Conservation (phyloP, 108 stramenopile genomes). For the Nitzschia putrida region DNA sequence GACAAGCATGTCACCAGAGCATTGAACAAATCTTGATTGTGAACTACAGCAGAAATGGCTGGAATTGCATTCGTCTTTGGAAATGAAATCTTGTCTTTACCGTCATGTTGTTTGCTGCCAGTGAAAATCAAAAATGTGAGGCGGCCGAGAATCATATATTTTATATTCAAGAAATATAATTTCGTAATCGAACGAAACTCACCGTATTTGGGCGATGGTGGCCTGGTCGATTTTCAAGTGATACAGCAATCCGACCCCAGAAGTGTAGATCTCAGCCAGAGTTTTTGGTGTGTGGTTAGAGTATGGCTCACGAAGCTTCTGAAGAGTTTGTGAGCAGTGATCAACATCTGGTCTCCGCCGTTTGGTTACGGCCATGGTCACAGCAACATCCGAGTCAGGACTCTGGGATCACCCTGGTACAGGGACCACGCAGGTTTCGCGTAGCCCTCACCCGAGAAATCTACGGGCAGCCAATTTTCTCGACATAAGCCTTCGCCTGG, state of each 20-base stretch:
- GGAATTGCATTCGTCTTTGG: conserved; percentile 48
- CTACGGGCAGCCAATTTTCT: too few relatives aligned
- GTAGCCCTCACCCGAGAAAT: background rate
- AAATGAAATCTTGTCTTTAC: conserved; percentile 4
- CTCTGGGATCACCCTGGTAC: conserved; percentile 15
- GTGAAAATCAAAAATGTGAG: conserved; percentile 20
- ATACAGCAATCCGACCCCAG: conserved; percentile 41
- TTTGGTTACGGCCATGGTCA: conserved; percentile 20
- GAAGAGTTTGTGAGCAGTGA: conserved; percentile 27
- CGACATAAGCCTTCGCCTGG: too few relatives aligned
- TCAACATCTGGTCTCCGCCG: conserved; percentile 38
- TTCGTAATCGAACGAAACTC: conserved; percentile 24
- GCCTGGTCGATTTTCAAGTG: conserved; percentile 45
- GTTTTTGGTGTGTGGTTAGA: conserved; percentile 24
- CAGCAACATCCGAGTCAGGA: conserved; percentile 14
- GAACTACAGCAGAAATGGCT: conserved; percentile 48
- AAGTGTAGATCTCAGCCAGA: conserved; percentile 40
- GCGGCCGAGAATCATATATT: conserved; percentile 4
- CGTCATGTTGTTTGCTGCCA: conserved; percentile 9
- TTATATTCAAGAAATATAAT: conserved; percentile 19
- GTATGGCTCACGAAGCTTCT: conserved; percentile 10
- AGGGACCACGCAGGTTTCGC: background rate
- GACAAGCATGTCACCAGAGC: conserved; percentile 47
- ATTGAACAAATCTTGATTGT: conserved; percentile 39
- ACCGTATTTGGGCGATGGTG: conserved; percentile 38